These are phyloP conservation scores for Dictyostelium firmibasis DNA, from an alignment of 78 protist genomes.

Conservation along the genomic window DNA sequence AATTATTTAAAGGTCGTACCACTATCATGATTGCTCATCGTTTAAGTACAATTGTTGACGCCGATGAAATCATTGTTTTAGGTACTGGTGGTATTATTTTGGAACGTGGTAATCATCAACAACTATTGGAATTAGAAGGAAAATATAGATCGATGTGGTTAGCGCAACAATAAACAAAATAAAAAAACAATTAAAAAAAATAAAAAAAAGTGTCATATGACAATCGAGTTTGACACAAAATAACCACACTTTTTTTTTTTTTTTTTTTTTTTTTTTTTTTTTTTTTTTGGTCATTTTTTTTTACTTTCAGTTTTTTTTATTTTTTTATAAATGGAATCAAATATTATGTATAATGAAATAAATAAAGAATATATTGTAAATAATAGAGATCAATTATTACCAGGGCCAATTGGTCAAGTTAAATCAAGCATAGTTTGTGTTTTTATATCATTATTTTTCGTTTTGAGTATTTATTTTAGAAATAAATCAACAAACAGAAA, in stretches of 20 bases:
- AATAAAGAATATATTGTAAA: neutral
- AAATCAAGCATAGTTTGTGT: neutral
- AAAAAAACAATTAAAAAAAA: neutral
- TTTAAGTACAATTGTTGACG: constrained; percentile 86
- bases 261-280: too few species aligned
- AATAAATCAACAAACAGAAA: constrained; percentile 32
- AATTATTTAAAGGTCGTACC: constrained; percentile 63
- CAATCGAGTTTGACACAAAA: too few species aligned
- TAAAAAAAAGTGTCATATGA: too few species aligned
- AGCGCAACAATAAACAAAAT: constrained; percentile 25
- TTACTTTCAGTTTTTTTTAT: neutral
- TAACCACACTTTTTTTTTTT: neutral
- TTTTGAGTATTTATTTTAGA: constrained; percentile 18
- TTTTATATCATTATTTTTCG: constrained; percentile 24
- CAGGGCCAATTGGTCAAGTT: neutral
- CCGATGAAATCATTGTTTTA: constrained; percentile 89
- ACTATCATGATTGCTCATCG: constrained; percentile 92
- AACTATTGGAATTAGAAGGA: constrained; percentile 81
- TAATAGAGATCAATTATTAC: neutral
- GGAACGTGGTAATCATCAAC: constrained; percentile 88
- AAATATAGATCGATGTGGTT: constrained; percentile 84
- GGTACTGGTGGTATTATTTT: constrained; percentile 81
- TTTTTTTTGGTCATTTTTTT: neutral
- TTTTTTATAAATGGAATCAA: neutral
- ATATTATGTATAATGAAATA: neutral